Evolutionary conservation across 371 early-diverging fungal species (phyloP).

Genomic region (Choanephora cucurbitarum): DNA sequence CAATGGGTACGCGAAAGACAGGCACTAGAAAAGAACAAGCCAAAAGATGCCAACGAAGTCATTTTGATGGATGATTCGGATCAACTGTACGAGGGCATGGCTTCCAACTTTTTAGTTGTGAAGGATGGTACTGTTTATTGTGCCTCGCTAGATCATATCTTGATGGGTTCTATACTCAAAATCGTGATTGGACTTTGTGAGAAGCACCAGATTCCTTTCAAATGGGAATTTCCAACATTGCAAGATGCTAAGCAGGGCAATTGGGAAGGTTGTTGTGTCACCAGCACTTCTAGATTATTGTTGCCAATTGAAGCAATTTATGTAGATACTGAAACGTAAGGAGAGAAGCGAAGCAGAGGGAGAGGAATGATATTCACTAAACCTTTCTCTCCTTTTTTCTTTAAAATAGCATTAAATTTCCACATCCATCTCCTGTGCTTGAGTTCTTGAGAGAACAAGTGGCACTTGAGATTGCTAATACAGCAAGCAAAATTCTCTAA

Average conservation of each 20-base stretch:
- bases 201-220: constrained; percentile 44
- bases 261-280: constrained; percentile 64
- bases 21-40: constrained; percentile 36
- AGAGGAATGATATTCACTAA: too few relatives aligned
- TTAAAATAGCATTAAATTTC: constrained; percentile 33
- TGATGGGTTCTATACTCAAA: constrained; percentile 63
- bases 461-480: constrained; percentile 28
- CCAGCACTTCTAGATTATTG: constrained; percentile 61
- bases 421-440: constrained; percentile 28
- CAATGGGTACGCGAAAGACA: constrained; percentile 63
- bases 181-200: constrained; percentile 55
- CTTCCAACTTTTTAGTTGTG: constrained; percentile 65
- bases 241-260: constrained; percentile 39
- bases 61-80: constrained; percentile 51
- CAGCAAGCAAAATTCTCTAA: constrained; percentile 14
- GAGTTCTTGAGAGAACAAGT: constrained; percentile 36
- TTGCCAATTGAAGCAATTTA: constrained; percentile 53
- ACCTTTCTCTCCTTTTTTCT: not conserved
- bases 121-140: constrained; percentile 26
- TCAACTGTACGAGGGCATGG: constrained; percentile 63
- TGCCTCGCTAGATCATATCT: constrained; percentile 58
- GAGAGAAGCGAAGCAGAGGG: not conserved
- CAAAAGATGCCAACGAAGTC: constrained; percentile 56
- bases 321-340: constrained; percentile 36
- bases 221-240: constrained; percentile 50